These are phyloP conservation scores for Verticillium nubilum DNA, from an alignment of 2,329 filamentous ascomycete genomes.

Conservation along the genomic window DNA sequence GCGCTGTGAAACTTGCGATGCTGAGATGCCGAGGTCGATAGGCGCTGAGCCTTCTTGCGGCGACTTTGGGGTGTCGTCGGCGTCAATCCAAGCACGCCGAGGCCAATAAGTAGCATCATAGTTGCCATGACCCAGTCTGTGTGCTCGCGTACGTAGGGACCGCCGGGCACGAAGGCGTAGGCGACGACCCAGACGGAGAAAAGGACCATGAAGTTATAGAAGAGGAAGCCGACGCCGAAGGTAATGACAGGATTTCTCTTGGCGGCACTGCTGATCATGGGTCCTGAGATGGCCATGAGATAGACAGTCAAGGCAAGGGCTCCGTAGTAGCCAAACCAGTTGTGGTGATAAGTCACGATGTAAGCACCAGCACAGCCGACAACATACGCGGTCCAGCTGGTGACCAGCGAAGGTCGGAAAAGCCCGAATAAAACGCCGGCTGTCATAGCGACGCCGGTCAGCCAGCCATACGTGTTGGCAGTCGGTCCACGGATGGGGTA, in stretches of 20 bases:
- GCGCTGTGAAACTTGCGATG: slow-evolving; percentile 48
- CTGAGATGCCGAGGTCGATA: slow-evolving; percentile 24
- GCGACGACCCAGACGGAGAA: slow-evolving; percentile 99
- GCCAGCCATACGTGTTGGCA: slow-evolving; percentile 82
- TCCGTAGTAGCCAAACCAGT: slow-evolving; percentile 90
- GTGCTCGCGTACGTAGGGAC: slow-evolving; percentile 84
- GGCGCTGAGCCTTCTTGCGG: slow-evolving; percentile 28
- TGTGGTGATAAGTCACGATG: slow-evolving; percentile 66
- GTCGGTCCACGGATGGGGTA: slow-evolving; percentile 87
- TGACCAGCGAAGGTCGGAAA: slow-evolving; percentile 62
- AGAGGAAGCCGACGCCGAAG: slow-evolving; percentile 82
- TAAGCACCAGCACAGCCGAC: slow-evolving; percentile 75
- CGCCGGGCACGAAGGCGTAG: slow-evolving; percentile 95
- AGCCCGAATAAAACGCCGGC: slow-evolving; percentile 72
- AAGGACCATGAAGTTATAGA: slow-evolving; percentile 93
- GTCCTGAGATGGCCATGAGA: slow-evolving; percentile 71
- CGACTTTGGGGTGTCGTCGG: slow-evolving; percentile 40
- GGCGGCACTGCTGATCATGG: slow-evolving; percentile 69
- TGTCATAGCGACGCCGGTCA: slow-evolving; percentile 84
- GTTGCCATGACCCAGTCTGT: slow-evolving; percentile 93
- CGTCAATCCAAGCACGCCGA: slow-evolving; percentile 69
- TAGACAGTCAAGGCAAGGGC: slow-evolving; percentile 72
- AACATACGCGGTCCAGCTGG: slow-evolving; percentile 75
- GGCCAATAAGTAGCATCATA: slow-evolving; percentile 79
- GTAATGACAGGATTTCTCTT: slow-evolving; percentile 71